Evolutionary conservation across 2,329 filamentous ascomycete species (phyloP).

Genomic region (Huntiella abstrusa): DNA sequence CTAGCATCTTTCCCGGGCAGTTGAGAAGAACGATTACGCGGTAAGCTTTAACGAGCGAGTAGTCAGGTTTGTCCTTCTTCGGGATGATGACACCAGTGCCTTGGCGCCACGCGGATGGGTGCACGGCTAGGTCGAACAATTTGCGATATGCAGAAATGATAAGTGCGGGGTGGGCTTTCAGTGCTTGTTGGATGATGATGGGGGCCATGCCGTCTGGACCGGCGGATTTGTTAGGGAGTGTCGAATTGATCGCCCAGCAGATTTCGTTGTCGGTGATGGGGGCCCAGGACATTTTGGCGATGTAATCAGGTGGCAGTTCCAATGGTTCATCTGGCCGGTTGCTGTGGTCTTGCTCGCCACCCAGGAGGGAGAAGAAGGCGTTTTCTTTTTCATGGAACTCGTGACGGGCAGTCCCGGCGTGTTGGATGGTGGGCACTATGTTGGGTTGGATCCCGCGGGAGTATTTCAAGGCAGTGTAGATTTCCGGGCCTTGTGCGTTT

Average conservation of each 20-base stretch:
- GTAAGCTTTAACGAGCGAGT: too few species aligned
- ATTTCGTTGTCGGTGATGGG: background rate
- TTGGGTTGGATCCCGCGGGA: background rate
- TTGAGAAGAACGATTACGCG: too few species aligned
- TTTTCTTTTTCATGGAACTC: background rate
- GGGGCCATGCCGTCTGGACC: background rate
- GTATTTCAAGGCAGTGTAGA: background rate
- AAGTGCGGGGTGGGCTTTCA: background rate
- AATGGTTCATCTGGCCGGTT: background rate
- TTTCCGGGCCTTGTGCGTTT: background rate
- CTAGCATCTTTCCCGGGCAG: too few species aligned
- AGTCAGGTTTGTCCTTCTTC: too few species aligned
- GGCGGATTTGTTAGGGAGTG: background rate
- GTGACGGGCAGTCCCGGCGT: background rate
- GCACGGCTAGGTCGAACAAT: background rate
- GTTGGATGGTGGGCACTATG: background rate
- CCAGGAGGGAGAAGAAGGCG: background rate
- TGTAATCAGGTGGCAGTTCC: too few species aligned
- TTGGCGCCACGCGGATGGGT: background rate
- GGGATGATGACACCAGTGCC: background rate
- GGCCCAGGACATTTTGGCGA: background rate
- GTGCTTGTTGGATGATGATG: background rate
- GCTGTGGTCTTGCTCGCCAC: background rate
- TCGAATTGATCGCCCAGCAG: background rate
- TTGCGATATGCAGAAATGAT: background rate